These are phyloP conservation scores for Cytospora schulzeri DNA, from an alignment of 2,329 filamentous ascomycete genomes.

Conservation along the genomic window DNA sequence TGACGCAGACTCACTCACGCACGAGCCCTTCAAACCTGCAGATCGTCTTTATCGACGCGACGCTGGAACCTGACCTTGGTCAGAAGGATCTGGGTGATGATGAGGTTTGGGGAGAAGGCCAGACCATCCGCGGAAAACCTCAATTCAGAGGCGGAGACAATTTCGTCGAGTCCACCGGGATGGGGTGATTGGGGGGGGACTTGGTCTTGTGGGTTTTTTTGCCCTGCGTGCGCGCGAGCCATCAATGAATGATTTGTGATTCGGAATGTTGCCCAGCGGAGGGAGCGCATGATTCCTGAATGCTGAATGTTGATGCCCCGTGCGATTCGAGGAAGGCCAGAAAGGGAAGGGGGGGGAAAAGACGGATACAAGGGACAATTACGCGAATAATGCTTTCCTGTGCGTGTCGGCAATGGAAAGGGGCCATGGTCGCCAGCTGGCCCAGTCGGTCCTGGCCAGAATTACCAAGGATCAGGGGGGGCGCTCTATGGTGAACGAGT, in stretches of 20 bases:
- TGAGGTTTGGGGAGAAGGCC: not conserved
- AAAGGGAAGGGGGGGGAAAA: too few relatives aligned
- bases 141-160: not conserved
- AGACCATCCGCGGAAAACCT: not conserved
- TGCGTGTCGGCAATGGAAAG: not conserved
- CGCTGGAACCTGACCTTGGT: too few relatives aligned
- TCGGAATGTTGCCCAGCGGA: not conserved
- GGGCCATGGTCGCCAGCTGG: not conserved
- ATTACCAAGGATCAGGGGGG: not conserved
- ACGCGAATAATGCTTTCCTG: not conserved
- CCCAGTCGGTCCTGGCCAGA: not conserved
- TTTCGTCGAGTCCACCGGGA: not conserved
- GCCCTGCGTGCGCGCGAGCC: not conserved
- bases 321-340: not conserved
- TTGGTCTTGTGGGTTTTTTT: not conserved
- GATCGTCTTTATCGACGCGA: too few relatives aligned
- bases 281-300: not conserved
- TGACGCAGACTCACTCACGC: too few relatives aligned
- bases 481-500: not conserved
- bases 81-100: too few relatives aligned
- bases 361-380: too few relatives aligned
- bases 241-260: not conserved
- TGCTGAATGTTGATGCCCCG: not conserved
- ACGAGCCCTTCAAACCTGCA: too few relatives aligned
- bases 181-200: too few relatives aligned